Evolutionary conservation across 2,329 filamentous ascomycete genomes (phyloP).

Genomic region (Ceratocystis albifundus): DNA sequence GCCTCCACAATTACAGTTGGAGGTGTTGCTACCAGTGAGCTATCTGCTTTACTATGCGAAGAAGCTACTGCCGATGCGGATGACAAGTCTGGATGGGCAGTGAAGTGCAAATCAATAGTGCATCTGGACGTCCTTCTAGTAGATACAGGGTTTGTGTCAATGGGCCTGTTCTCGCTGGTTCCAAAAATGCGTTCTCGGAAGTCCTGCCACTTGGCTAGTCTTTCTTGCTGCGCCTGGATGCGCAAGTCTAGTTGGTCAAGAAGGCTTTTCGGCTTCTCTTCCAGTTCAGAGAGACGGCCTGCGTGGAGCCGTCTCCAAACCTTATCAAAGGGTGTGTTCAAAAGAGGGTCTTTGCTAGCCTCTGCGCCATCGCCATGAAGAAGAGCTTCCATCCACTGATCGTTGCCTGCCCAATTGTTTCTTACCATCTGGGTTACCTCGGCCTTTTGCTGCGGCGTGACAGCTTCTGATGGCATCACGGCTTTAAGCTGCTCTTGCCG

Average conservation of each 20-base stretch:
- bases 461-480: constrained; percentile 27
- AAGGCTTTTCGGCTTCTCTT: constrained; percentile 41
- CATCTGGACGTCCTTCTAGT: constrained; percentile 29
- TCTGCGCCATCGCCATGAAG: constrained; percentile 50
- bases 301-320: constrained; percentile 59
- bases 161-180: constrained; percentile 26
- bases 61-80: not conserved
- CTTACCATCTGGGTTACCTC: constrained; percentile 50
- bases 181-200: constrained; percentile 45
- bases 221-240: constrained; percentile 53
- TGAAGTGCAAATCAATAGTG: constrained; percentile 44
- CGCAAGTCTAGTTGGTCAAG: constrained; percentile 61
- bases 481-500: constrained; percentile 39
- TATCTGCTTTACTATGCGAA: constrained; percentile 3
- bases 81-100: constrained; percentile 35
- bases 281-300: constrained; percentile 46
- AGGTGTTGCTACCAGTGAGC: not conserved
- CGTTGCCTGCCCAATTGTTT: constrained; percentile 68
- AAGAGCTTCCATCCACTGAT: constrained; percentile 60
- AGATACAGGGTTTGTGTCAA: constrained; percentile 26
- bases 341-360: constrained; percentile 47
- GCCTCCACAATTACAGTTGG: constrained; percentile 3
- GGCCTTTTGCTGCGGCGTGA: constrained; percentile 35
- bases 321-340: constrained; percentile 55
- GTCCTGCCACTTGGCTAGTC: constrained; percentile 62